phyloP scores from a whole-genome alignment of 371 early-diverging fungal species.

The Rhizopus microsporus region DNA sequence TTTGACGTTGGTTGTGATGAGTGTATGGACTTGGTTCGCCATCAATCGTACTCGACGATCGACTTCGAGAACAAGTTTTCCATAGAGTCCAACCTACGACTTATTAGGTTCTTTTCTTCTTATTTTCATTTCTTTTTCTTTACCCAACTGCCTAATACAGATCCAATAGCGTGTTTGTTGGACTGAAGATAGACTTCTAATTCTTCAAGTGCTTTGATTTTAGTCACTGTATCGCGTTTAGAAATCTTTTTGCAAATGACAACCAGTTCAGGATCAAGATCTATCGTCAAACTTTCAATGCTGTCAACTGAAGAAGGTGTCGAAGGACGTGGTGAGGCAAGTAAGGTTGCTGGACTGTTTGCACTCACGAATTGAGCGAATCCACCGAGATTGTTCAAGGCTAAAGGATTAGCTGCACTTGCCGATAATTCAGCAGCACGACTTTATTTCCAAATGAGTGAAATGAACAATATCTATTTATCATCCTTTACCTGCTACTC shows the following conservation, averaged over 20 bases:
- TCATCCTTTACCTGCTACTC: slow-evolving; percentile 64
- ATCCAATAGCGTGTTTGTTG: slow-evolving; percentile 31
- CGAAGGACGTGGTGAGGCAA: slow-evolving; percentile 26
- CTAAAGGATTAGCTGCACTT: slow-evolving; percentile 41
- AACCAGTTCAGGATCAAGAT: slow-evolving; percentile 54
- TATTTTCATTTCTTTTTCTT: not conserved
- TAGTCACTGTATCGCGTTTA: slow-evolving; percentile 70
- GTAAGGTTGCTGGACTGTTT: slow-evolving; percentile 13
- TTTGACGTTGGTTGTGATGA: slow-evolving; percentile 56
- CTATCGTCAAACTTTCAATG: slow-evolving; percentile 22
- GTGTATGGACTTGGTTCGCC: slow-evolving; percentile 53
- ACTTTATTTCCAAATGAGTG: slow-evolving; percentile 31
- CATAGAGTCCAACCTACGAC: slow-evolving; percentile 51
- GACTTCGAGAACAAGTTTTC: slow-evolving; percentile 60
- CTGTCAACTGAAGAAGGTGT: slow-evolving; percentile 21
- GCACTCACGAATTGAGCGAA: slow-evolving; percentile 64
- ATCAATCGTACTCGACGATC: slow-evolving; percentile 64
- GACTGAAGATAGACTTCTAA: slow-evolving; percentile 52
- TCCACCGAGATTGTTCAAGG: slow-evolving; percentile 58
- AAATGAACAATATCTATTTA: not conserved
- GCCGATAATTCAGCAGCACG: slow-evolving; percentile 72
- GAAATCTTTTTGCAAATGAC: slow-evolving; percentile 64
- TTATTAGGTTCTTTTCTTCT: not conserved
- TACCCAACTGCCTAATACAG: slow-evolving; percentile 44
- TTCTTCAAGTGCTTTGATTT: slow-evolving; percentile 71